These are phyloP conservation scores for Mycena floridula DNA, from an alignment of 768 basidiomycete genomes.

Conservation along the genomic window DNA sequence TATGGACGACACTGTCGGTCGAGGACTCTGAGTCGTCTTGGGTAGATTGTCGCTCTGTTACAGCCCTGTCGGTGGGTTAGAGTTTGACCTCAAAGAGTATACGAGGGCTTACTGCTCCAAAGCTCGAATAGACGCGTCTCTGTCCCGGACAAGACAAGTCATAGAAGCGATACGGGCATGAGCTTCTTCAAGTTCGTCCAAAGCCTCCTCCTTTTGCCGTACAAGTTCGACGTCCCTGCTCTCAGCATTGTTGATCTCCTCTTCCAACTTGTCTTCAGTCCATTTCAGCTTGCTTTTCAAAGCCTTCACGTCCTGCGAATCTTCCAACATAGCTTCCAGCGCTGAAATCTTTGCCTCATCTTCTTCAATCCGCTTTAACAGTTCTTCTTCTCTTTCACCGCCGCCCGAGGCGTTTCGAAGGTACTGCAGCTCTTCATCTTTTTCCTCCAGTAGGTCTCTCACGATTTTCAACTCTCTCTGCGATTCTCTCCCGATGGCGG, in stretches of 20 bases:
- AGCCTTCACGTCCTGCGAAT: constrained; percentile 29
- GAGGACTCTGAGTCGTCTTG: too few relatives aligned
- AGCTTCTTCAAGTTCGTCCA: constrained; percentile 35
- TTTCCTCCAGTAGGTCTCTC: constrained; percentile 39
- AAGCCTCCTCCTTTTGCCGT: constrained; percentile 46
- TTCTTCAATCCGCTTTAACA: constrained; percentile 64
- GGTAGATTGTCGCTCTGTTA: too few relatives aligned
- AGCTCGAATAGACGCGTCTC: constrained; percentile 13
- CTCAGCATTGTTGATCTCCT: constrained; percentile 39
- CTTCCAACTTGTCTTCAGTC: constrained; percentile 32
- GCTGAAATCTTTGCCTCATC: constrained; percentile 62
- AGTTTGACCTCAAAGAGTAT: too few relatives aligned
- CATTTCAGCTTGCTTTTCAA: constrained; percentile 33
- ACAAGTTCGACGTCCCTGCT: constrained; percentile 37
- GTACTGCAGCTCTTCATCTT: constrained; percentile 52
- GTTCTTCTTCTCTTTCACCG: constrained; percentile 49
- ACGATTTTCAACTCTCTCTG: constrained; percentile 39
- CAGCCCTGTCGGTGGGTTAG: too few relatives aligned
- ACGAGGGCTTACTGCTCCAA: constrained; percentile 7
- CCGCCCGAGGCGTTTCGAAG: constrained; percentile 34
- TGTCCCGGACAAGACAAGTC: constrained; percentile 17
- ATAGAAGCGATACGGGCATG: constrained; percentile 25
- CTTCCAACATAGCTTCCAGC: constrained; percentile 43
- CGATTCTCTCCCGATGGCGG: constrained; percentile 43
- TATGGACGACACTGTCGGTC: constrained; percentile 33